phyloP scores from a whole-genome alignment of 108 stramenopile species.

The Conticribra weissflogii region DNA sequence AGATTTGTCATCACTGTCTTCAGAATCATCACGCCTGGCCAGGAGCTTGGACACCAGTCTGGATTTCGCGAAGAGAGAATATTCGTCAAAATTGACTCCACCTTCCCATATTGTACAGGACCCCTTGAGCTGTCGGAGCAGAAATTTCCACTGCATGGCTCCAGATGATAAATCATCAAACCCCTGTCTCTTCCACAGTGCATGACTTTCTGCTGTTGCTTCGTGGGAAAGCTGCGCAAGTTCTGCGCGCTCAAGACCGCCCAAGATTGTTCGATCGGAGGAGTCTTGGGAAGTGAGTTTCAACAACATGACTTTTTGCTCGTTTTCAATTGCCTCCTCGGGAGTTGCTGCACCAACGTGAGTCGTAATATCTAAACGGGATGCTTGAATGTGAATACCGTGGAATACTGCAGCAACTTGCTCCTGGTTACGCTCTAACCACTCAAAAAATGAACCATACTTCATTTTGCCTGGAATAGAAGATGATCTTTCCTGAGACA shows the following conservation, averaged over 20 bases:
- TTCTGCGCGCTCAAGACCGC: constrained; percentile 76
- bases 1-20: not conserved
- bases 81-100: constrained; percentile 47
- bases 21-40: constrained; percentile 16
- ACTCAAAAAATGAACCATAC: constrained; percentile 83
- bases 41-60: constrained; percentile 25
- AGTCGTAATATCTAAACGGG: constrained; percentile 55
- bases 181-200: constrained; percentile 88
- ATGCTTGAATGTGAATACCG: constrained; percentile 58
- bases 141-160: constrained; percentile 86
- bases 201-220: constrained; percentile 77
- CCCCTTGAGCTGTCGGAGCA: constrained; percentile 84
- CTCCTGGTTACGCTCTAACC: constrained; percentile 69
- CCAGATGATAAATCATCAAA: constrained; percentile 90
- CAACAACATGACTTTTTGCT: constrained; percentile 75
- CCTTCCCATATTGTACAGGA: constrained; percentile 89
- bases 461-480: constrained; percentile 48
- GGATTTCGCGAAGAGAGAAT: constrained; percentile 51
- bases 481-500: not conserved
- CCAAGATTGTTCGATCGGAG: constrained; percentile 77
- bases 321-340: constrained; percentile 79
- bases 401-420: constrained; percentile 76
- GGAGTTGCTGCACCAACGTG: constrained; percentile 55
- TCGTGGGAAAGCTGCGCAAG: constrained; percentile 73
- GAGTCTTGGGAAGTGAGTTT: constrained; percentile 71